phyloP scores from a whole-genome alignment of 345 rosid genomes.

The Citrus maxima region DNA sequence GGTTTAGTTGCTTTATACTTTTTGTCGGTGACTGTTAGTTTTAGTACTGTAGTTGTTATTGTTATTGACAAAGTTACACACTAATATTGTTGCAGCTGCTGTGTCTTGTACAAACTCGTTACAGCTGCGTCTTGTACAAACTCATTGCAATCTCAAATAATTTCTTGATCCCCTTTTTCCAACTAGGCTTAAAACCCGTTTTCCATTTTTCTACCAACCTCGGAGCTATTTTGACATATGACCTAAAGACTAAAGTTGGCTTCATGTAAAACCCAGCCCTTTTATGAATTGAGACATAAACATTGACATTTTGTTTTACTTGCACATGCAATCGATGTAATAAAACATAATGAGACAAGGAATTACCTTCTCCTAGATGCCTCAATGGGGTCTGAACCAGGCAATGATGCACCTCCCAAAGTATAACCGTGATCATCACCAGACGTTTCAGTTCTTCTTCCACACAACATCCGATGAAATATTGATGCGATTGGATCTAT shows the following conservation, averaged over 20 bases:
- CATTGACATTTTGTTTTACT: background rate
- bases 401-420: slow-evolving; percentile 66
- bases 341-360: background rate
- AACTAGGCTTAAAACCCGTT: background rate
- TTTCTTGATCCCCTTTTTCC: background rate
- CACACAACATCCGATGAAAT: slow-evolving; percentile 81
- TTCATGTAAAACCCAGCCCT: background rate
- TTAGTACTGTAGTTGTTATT: background rate
- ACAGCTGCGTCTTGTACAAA: background rate
- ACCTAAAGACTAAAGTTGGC: background rate
- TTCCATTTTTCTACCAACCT: background rate
- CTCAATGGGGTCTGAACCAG: slow-evolving; percentile 94
- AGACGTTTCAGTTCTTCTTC: slow-evolving; percentile 54
- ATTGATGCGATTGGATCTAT: slow-evolving; percentile 79
- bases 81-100: background rate
- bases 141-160: background rate
- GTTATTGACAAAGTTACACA: background rate
- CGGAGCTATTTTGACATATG: background rate
- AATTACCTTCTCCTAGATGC: slow-evolving; percentile 91
- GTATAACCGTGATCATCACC: slow-evolving; percentile 48
- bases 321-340: background rate
- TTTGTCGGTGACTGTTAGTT: background rate
- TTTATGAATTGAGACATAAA: background rate
- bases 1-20: too few relatives aligned
- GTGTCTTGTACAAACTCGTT: background rate